Evolutionary conservation across 2,329 filamentous ascomycete species (phyloP).

Genomic region (Verticillium longisporum): DNA sequence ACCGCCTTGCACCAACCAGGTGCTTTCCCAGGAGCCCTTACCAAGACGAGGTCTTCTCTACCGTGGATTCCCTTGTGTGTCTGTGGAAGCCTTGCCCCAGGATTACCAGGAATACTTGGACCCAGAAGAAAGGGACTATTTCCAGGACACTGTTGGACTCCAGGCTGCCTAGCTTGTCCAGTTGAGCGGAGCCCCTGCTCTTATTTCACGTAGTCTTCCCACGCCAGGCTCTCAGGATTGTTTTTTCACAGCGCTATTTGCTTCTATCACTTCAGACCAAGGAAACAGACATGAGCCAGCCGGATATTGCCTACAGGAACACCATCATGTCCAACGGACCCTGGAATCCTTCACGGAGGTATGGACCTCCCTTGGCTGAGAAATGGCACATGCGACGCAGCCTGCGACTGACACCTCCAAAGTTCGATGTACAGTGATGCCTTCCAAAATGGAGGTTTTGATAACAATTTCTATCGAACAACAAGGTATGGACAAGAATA

Average conservation of each 20-base stretch:
- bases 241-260: neutral
- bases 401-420: constrained; percentile 8
- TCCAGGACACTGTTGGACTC: constrained; percentile 5
- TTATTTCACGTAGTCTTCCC: constrained; percentile 12
- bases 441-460: constrained; percentile 24
- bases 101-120: constrained; percentile 12
- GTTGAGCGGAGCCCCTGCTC: constrained; percentile 7
- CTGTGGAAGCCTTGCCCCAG: constrained; percentile 10
- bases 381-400: neutral
- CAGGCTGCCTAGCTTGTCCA: constrained; percentile 9
- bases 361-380: constrained; percentile 23
- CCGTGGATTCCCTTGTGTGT: constrained; percentile 14
- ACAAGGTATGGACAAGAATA: constrained; percentile 27
- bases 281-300: constrained; percentile 37
- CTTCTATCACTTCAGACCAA: neutral
- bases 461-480: constrained; percentile 26
- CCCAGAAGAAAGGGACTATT: constrained; percentile 10
- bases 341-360: constrained; percentile 48
- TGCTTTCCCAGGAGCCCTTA: constrained; percentile 9
- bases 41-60: constrained; percentile 11
- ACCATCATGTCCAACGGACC: constrained; percentile 38
- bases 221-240: constrained; percentile 4
- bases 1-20: constrained; percentile 12
- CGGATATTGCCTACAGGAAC: constrained; percentile 40
- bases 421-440: constrained; percentile 26